These are phyloP conservation scores for Atkinsonella texensis DNA, from an alignment of 2,329 filamentous ascomycete species.

Conservation along the genomic window DNA sequence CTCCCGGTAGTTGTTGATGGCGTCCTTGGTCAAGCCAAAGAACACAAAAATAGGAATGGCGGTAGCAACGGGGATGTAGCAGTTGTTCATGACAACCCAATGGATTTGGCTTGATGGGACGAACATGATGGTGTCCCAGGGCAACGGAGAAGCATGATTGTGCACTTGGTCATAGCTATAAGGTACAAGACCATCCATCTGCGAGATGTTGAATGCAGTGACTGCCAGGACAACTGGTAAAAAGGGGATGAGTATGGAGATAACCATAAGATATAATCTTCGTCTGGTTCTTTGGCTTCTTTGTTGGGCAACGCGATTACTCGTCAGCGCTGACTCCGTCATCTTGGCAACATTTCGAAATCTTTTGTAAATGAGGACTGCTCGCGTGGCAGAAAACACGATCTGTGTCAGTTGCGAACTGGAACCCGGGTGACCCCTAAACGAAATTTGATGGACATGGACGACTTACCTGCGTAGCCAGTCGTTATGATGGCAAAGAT, in stretches of 20 bases:
- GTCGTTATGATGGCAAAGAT: slow-evolving; percentile 31
- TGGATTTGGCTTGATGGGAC: slow-evolving; percentile 27
- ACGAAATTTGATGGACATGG: not conserved
- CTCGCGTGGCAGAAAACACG: not conserved
- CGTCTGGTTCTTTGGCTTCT: slow-evolving; percentile 36
- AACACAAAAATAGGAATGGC: slow-evolving; percentile 37
- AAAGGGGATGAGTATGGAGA: slow-evolving; percentile 39
- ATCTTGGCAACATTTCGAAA: slow-evolving; percentile 33
- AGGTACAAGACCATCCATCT: slow-evolving; percentile 15
- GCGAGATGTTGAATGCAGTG: slow-evolving; percentile 27
- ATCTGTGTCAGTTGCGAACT: not conserved
- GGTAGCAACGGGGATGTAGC: slow-evolving; percentile 37
- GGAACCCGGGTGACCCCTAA: not conserved
- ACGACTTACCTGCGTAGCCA: slow-evolving; percentile 35
- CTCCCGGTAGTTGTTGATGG: slow-evolving; percentile 35
- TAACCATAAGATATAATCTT: slow-evolving; percentile 43
- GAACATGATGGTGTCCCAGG: slow-evolving; percentile 37
- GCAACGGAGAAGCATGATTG: slow-evolving; percentile 20
- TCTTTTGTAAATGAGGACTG: slow-evolving; percentile 35
- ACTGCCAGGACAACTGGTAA: slow-evolving; percentile 34
- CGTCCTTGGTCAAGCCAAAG: slow-evolving; percentile 44
- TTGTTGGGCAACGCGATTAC: slow-evolving; percentile 26
- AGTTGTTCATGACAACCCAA: slow-evolving; percentile 30
- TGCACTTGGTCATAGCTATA: slow-evolving; percentile 34
- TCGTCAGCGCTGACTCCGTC: slow-evolving; percentile 26